phyloP scores from a whole-genome alignment of 2,329 filamentous ascomycete species.

The Stagonosporopsis vannaccii region DNA sequence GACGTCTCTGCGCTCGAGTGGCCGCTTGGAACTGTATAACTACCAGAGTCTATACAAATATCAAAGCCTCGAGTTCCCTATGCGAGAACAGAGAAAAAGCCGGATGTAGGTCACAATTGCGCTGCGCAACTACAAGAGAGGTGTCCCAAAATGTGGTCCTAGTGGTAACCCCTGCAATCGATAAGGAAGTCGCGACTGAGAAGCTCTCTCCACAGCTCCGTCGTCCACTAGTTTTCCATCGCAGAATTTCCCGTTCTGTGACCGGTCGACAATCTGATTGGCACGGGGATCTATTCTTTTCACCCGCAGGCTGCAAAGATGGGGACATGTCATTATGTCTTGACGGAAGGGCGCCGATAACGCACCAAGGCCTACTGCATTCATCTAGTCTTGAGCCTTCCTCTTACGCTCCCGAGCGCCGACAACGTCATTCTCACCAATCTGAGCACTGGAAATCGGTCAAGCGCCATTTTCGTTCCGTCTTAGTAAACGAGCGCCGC shows the following conservation, averaged over 20 bases:
- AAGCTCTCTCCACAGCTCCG: not conserved
- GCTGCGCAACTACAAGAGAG: constrained; percentile 1
- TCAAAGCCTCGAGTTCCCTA: not conserved
- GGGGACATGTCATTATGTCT: not conserved
- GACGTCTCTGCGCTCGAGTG: not conserved
- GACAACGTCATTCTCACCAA: constrained; percentile 6
- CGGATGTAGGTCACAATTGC: not conserved
- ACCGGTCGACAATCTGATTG: constrained; percentile 3
- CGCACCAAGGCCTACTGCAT: constrained; percentile 1
- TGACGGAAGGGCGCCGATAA: constrained; percentile 3
- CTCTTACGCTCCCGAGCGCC: not conserved
- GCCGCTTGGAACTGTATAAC: not conserved
- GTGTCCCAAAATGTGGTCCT: constrained; percentile 20
- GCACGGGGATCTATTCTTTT: not conserved
- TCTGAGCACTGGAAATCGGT: not conserved
- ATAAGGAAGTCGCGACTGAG: constrained; percentile 3
- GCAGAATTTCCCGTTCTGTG: not conserved
- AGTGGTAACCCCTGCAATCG: constrained; percentile 9
- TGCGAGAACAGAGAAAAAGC: not conserved
- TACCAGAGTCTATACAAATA: not conserved
- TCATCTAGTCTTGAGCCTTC: constrained; percentile 4
- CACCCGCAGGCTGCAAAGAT: not conserved
- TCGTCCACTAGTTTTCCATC: not conserved
- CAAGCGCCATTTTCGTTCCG: not conserved
- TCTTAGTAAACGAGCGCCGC: not conserved